Conservation (phyloP, 192 early-diverging fungal genomes). For the Linnemannia schmuckeri region DNA sequence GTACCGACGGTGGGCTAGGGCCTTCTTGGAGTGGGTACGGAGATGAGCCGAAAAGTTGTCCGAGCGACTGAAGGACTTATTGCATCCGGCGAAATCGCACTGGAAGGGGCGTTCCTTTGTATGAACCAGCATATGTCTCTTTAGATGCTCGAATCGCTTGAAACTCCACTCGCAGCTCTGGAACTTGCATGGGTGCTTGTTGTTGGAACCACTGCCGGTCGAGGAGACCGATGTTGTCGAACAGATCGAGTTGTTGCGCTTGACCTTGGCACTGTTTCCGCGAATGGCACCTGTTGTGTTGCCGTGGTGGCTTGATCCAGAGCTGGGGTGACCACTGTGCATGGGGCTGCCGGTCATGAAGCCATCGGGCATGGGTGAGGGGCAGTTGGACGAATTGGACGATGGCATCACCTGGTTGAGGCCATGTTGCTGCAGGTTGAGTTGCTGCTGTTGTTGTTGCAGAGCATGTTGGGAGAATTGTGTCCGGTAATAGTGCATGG, state of each 20-base stretch:
- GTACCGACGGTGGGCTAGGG: conserved; percentile 54
- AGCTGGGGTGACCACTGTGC: conserved; percentile 12
- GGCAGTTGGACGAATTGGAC: conserved; percentile 27
- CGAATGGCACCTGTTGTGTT: conserved; percentile 41
- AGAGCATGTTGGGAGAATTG: conserved; percentile 43
- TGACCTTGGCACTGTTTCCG: conserved; percentile 47
- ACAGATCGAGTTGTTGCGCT: conserved; percentile 60
- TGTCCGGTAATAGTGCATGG: conserved; percentile 55
- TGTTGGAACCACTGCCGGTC: conserved; percentile 51
- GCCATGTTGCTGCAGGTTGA: conserved; percentile 29
- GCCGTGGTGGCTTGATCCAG: conserved; percentile 17
- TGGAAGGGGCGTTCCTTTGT: conserved; percentile 80
- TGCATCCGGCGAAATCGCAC: conserved; percentile 79
- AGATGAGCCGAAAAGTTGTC: conserved; percentile 84
- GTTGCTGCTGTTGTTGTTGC: conserved; percentile 42
- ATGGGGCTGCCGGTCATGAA: conserved; percentile 21
- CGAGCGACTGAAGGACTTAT: conserved; percentile 84
- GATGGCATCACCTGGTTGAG: conserved; percentile 48
- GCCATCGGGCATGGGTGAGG: conserved; percentile 47
- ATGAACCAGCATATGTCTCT: conserved; percentile 84
- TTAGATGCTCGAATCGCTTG: conserved; percentile 86
- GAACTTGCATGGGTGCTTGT: conserved; percentile 64
- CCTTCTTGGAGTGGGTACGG: conserved; percentile 80
- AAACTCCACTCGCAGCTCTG: conserved; percentile 73
- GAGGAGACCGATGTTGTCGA: conserved; percentile 58